Evolutionary conservation across 2,329 filamentous ascomycete genomes (phyloP).

Genomic region (Curvularia sp.): DNA sequence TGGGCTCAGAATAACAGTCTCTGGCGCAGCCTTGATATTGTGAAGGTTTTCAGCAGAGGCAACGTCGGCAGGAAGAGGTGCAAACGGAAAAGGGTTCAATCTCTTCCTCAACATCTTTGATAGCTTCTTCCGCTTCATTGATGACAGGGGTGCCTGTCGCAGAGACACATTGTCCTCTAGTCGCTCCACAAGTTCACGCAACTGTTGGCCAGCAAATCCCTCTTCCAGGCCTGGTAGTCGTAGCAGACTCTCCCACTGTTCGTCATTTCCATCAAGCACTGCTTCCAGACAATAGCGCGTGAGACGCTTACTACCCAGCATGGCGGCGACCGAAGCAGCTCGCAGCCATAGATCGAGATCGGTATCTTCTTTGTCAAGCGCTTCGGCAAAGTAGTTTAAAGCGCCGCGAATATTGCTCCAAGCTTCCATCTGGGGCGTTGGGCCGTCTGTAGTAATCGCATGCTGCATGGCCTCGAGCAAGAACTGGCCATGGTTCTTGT

Average conservation of each 20-base stretch:
- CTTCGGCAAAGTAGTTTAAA: slow-evolving; percentile 65
- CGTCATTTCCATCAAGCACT: slow-evolving; percentile 67
- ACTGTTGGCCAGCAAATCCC: slow-evolving; percentile 47
- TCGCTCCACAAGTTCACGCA: slow-evolving; percentile 54
- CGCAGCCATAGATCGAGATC: slow-evolving; percentile 71
- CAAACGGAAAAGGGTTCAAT: slow-evolving; percentile 61
- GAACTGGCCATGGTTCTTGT: slow-evolving; percentile 96
- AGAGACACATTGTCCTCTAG: slow-evolving; percentile 65
- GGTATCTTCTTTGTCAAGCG: slow-evolving; percentile 69
- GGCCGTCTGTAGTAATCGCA: slow-evolving; percentile 48
- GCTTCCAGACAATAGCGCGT: slow-evolving; percentile 69
- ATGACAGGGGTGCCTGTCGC: slow-evolving; percentile 59
- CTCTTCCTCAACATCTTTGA: slow-evolving; percentile 61
- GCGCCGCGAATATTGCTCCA: slow-evolving; percentile 41
- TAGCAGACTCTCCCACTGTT: slow-evolving; percentile 61
- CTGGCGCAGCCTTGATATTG: slow-evolving; percentile 38
- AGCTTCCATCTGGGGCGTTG: slow-evolving; percentile 45
- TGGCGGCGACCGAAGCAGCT: slow-evolving; percentile 63
- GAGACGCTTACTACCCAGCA: slow-evolving; percentile 65
- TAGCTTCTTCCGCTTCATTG: slow-evolving; percentile 59
- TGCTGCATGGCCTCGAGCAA: slow-evolving; percentile 75
- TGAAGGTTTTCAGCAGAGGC: slow-evolving; percentile 27
- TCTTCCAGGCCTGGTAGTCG: slow-evolving; percentile 61
- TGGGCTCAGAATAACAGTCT: slow-evolving; percentile 47
- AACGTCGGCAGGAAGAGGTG: slow-evolving; percentile 49